Evolutionary conservation across 148 eudicot genomes (phyloP).

Genomic region (Camellia japonica): DNA sequence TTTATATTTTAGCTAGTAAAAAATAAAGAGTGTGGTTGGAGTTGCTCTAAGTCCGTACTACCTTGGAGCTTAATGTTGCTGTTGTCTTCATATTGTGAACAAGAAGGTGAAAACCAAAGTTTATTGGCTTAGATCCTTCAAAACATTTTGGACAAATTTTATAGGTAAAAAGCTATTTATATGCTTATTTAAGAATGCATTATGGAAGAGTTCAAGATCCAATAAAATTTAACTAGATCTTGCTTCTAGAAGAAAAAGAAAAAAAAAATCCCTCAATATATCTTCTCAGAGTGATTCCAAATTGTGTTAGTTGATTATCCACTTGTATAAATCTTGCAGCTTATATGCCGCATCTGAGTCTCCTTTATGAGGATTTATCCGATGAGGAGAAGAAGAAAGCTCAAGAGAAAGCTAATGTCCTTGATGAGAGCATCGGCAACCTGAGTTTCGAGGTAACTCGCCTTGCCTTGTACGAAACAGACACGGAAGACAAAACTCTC

Average conservation of each 20-base stretch:
- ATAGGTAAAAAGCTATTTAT: neutral
- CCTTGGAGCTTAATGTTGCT: neutral
- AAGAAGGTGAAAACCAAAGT: neutral
- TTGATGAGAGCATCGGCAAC: constrained; percentile 62
- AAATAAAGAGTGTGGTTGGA: too few relatives aligned
- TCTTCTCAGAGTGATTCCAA: neutral
- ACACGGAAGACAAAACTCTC: constrained; percentile 71
- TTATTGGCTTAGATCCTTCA: neutral
- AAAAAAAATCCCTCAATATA: neutral
- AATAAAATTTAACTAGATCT: neutral
- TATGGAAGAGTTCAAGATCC: neutral
- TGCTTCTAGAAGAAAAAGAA: too few relatives aligned
- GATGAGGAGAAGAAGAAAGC: constrained; percentile 87
- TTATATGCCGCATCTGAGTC: constrained; percentile 97
- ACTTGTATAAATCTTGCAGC: constrained; percentile 41
- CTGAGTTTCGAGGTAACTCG: constrained; percentile 64
- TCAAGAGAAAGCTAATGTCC: constrained; percentile 59
- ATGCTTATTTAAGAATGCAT: neutral
- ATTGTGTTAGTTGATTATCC: neutral
- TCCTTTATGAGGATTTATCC: constrained; percentile 71
- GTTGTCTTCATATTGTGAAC: neutral
- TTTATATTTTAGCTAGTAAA: too few relatives aligned
- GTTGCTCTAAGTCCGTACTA: too few relatives aligned
- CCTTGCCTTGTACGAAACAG: constrained; percentile 76
- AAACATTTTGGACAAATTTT: neutral